Evolutionary conservation across 345 rosid genomes (phyloP), one percentile per base, ranked within the genome.

Genomic region (Fremontodendron californicum): DNA sequence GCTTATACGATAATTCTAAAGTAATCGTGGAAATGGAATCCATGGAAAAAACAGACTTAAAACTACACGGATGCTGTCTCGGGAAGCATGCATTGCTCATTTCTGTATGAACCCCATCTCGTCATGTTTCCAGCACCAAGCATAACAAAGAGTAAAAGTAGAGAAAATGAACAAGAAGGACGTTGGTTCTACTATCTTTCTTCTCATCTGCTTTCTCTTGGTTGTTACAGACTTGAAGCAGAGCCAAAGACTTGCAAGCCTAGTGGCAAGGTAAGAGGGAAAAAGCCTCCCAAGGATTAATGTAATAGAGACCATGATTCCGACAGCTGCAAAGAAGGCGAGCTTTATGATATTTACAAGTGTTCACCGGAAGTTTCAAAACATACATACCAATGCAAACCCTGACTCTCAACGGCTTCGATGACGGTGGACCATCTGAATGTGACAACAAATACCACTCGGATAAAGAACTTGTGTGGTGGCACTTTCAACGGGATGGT

Each of bases 401-500:
- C 31, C 19, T 43, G 9, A 72, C 63, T 3, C 29, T 49, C 9
- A 72, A 72, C 31, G 16, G 62, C 4, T 72, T 72, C 31, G 63
- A 78, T 21, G 78, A 80, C 5, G 82, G 80, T 3, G 78, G 54
- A 0, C 75, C 67, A 15, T 75, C 68, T 6, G 84, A 78, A 71
- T 84, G 86, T 49, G 82, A 78, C 63, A 58, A 75, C 19, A n/a
- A 81, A 10, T 75, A 78, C 66, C 81, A 76, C 6, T 42, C 68
- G 0, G 76, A 81, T n/a, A 31, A 67, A 13, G 62, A 37, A 0
- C 84, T 60, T 0, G 54, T 0, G 54, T 84, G 0, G 84, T 75
- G n/a, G 86, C 84, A 12, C 46, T 84, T 6, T 84, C 86, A 4
- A 81, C 78, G 0, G 84, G 86, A 21, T 81, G 86, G 86, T 83